Percentiles rank a stretch among this genome's conserved stretches.
phyloP scores from a whole-genome alignment of 164 flowering plant genomes.

The Litsea cubeba region DNA sequence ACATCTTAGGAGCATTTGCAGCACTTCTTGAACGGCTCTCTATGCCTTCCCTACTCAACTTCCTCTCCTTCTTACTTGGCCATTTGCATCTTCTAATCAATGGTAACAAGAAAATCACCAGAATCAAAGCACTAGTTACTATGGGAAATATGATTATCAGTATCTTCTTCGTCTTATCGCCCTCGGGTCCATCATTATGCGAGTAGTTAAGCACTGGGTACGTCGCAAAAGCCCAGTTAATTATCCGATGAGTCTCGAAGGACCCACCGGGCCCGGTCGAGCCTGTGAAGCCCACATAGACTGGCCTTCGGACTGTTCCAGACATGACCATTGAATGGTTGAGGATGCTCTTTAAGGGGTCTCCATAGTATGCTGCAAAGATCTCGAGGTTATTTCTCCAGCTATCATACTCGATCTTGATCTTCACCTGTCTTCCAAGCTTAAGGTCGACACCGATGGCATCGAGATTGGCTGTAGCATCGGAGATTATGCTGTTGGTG shows the following conservation, averaged over 20 bases:
- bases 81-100: neutral
- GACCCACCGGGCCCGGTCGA: slow-evolving; percentile 40
- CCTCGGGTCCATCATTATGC: neutral
- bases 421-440: slow-evolving; percentile 36
- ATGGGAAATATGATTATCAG: slow-evolving; percentile 10
- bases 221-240: slow-evolving; percentile 40
- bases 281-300: slow-evolving; percentile 80
- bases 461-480: slow-evolving; percentile 37
- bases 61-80: slow-evolving; percentile 8
- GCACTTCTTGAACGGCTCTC: slow-evolving; percentile 38
- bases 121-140: slow-evolving; percentile 24
- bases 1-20: slow-evolving; percentile 39
- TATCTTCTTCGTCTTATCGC: slow-evolving; percentile 31
- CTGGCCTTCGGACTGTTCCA: slow-evolving; percentile 30
- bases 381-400: slow-evolving; percentile 35
- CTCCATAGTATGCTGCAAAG: slow-evolving; percentile 38
- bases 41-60: slow-evolving; percentile 21
- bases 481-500: slow-evolving; percentile 32
- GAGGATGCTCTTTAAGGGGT: slow-evolving; percentile 48
- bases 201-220: slow-evolving; percentile 18
- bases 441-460: slow-evolving; percentile 49
- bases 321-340: slow-evolving; percentile 31
- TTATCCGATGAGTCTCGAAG: slow-evolving; percentile 39
- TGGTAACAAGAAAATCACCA: slow-evolving; percentile 7
- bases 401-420: slow-evolving; percentile 59